These are phyloP conservation scores for Aegilops bicornis DNA, from an alignment of 176 grass and related monocot species.

Conservation along the genomic window DNA sequence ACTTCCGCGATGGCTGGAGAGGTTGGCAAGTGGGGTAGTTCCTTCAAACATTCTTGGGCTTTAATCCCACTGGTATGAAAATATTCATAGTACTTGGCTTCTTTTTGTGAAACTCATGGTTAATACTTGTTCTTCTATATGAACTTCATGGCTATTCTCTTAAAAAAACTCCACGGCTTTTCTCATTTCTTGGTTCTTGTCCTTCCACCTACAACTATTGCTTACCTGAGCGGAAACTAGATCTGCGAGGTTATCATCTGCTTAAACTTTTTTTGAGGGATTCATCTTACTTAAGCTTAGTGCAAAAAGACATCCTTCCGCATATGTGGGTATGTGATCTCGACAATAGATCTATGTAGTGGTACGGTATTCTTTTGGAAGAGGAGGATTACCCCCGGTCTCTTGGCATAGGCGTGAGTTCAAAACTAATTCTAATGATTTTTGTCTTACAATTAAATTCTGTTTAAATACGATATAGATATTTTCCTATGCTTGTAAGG, in stretches of 20 bases:
- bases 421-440: background rate
- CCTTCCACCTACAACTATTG: background rate
- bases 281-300: background rate
- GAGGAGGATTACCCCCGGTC: too few relatives aligned
- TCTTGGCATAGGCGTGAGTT: background rate
- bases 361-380: too few relatives aligned
- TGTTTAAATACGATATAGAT: background rate
- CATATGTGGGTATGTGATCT: background rate
- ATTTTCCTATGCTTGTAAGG: background rate
- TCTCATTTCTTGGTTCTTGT: background rate
- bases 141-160: background rate
- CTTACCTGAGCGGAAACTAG: background rate
- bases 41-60: background rate
- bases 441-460: background rate
- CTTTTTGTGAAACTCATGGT: background rate
- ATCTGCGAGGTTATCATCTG: background rate
- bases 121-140: background rate
- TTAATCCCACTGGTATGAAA: constrained; percentile 12
- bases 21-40: background rate
- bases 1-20: background rate
- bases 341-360: background rate
- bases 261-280: too few relatives aligned
- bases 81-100: background rate
- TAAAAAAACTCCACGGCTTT: background rate
- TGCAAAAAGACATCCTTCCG: background rate